These are phyloP conservation scores for Hibiscus mutabilis DNA, from an alignment of 345 rosid species.

Conservation along the genomic window DNA sequence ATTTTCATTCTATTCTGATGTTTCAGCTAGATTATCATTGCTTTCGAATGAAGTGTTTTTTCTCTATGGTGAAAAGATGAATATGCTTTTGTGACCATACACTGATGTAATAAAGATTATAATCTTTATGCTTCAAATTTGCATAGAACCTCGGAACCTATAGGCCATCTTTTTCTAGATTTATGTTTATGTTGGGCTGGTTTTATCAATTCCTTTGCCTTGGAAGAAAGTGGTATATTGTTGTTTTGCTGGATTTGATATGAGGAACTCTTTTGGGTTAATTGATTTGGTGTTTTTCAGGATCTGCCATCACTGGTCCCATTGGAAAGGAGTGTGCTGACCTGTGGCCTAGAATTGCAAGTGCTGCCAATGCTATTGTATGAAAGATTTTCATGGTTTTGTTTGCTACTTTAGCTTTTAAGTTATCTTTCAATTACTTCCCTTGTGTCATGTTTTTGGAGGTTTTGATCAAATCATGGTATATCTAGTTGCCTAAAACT, in stretches of 20 bases:
- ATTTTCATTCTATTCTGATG: background rate
- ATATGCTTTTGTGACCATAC: background rate
- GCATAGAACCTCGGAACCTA: no score
- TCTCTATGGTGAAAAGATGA: background rate
- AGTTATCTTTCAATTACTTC: background rate
- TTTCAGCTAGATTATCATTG: background rate
- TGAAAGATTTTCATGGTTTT: slow-evolving; percentile 10
- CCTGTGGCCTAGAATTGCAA: slow-evolving; percentile 82
- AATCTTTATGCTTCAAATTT: no score
- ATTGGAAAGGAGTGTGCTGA: slow-evolving; percentile 68
- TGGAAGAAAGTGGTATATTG: background rate
- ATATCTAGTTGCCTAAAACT: background rate
- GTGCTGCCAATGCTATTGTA: slow-evolving; percentile 69
- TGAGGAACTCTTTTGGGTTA: background rate
- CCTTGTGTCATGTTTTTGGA: background rate
- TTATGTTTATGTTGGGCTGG: no score
- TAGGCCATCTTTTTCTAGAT: no score
- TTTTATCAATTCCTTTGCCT: background rate
- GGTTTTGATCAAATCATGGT: background rate
- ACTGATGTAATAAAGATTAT: no score
- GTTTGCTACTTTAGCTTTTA: background rate
- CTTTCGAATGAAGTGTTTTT: background rate
- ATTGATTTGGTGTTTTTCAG: slow-evolving; percentile 16
- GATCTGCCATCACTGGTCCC: slow-evolving; percentile 58
- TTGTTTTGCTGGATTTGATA: background rate